Evolutionary conservation across 768 basidiomycete species (phyloP).

Genomic region (Dioszegia hungarica): DNA sequence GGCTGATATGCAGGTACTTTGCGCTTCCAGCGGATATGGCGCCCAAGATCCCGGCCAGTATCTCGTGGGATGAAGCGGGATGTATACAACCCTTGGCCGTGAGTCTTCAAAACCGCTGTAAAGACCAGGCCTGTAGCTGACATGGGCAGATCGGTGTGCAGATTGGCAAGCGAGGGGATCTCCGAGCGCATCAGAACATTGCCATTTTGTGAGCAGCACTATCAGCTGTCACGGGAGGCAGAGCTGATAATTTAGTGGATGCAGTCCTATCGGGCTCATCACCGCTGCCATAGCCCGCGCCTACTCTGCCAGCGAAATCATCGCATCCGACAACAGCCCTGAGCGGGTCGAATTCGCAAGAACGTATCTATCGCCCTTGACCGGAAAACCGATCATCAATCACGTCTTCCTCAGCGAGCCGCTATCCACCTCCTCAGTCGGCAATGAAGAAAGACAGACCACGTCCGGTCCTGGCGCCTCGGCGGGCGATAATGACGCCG

Average conservation of each 20-base stretch:
- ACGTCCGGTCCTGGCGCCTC: conserved; percentile 17
- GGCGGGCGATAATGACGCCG: conserved; percentile 25
- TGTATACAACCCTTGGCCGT: conserved; percentile 44
- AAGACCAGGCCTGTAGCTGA: not conserved
- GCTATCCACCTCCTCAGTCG: conserved; percentile 14
- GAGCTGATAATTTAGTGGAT: conserved; percentile 16
- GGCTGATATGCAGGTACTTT: conserved; percentile 21
- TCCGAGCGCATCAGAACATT: conserved; percentile 33
- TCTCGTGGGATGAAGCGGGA: conserved; percentile 41
- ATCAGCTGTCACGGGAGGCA: not conserved
- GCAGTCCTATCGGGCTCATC: conserved; percentile 43
- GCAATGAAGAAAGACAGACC: conserved; percentile 6
- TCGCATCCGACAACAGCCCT: conserved; percentile 38
- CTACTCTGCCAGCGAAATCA: conserved; percentile 38
- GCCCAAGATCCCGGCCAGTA: conserved; percentile 33
- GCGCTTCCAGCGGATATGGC: conserved; percentile 44
- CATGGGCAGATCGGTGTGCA: conserved; percentile 35
- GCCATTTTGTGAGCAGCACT: conserved; percentile 34
- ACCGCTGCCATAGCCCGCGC: conserved; percentile 44
- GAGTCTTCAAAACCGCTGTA: conserved; percentile 8
- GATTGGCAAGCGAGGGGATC: conserved; percentile 39
- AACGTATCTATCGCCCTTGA: conserved; percentile 40
- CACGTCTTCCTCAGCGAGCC: conserved; percentile 35
- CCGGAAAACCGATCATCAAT: conserved; percentile 42
- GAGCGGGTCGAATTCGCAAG: conserved; percentile 36